Percentiles rank a stretch among this genome's conserved stretches.
Conservation (phyloP, 2,329 filamentous ascomycete species). For the Penicillium sp. region DNA sequence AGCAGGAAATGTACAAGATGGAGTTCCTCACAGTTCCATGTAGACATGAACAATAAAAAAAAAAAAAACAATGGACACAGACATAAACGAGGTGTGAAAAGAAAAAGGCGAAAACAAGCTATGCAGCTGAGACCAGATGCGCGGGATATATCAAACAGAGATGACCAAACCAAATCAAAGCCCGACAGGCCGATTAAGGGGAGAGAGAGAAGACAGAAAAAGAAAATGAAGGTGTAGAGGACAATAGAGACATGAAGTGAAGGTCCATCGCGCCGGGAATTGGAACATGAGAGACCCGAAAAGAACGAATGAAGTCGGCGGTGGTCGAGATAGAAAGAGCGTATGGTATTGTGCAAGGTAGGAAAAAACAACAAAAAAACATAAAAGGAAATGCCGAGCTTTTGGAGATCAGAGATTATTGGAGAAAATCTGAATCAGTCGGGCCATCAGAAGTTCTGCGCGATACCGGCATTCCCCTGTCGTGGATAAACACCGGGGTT, state of each 20-base stretch:
- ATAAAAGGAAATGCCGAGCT: constrained; percentile 5
- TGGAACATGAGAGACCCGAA: constrained; percentile 12
- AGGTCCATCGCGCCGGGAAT: constrained; percentile 23
- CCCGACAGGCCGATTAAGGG: constrained; percentile 7
- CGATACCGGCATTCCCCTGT: constrained; percentile 86
- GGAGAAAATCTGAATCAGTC: constrained; percentile 22
- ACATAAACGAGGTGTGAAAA: neutral
- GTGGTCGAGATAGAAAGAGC: constrained; percentile 9
- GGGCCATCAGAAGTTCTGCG: constrained; percentile 77
- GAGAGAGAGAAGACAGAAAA: neutral
- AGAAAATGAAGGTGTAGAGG: constrained; percentile 12
- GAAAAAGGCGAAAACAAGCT: constrained; percentile 7
- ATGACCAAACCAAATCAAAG: constrained; percentile 9
- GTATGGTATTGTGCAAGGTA: constrained; percentile 7
- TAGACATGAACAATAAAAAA: neutral
- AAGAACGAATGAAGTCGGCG: constrained; percentile 22
- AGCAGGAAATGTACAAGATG: constrained; percentile 18
- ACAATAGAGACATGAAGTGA: constrained; percentile 27
- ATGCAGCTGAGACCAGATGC: constrained; percentile 18
- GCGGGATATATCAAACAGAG: constrained; percentile 22
- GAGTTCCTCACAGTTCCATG: constrained; percentile 3
- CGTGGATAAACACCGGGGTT: constrained; percentile 85
- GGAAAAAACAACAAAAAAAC: neutral
- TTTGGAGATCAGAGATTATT: constrained; percentile 8
- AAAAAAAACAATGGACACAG: neutral